These are phyloP conservation scores for Aspergillus cristatus DNA, from an alignment of 495 filamentous ascomycete genomes.

Conservation along the genomic window DNA sequence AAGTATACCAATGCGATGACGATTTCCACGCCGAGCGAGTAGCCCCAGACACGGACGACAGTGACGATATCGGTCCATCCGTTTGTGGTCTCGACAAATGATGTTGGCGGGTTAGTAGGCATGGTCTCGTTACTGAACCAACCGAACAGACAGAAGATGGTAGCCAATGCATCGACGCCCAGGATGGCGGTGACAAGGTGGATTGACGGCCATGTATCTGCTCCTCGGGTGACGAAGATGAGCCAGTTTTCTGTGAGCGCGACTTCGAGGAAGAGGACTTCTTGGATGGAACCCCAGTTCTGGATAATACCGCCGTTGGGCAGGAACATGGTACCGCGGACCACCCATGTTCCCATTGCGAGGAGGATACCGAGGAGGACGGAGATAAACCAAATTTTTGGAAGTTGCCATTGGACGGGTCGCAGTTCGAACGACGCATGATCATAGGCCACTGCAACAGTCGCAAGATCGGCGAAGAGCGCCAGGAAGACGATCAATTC, in stretches of 20 bases:
- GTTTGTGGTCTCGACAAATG: slow-evolving; percentile 41
- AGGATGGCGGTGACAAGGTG: slow-evolving; percentile 59
- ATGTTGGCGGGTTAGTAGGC: slow-evolving; percentile 28
- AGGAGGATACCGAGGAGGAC: slow-evolving; percentile 54
- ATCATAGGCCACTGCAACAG: slow-evolving; percentile 66
- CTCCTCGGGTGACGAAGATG: slow-evolving; percentile 65
- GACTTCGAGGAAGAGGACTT: slow-evolving; percentile 62
- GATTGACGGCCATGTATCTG: slow-evolving; percentile 56
- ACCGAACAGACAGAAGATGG: slow-evolving; percentile 63
- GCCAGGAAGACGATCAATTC: slow-evolving; percentile 65
- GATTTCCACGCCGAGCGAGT: slow-evolving; percentile 64
- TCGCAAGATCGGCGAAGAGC: slow-evolving; percentile 65
- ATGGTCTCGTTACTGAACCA: slow-evolving; percentile 51
- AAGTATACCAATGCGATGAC: slow-evolving; percentile 70
- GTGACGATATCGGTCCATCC: slow-evolving; percentile 68
- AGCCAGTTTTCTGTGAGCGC: slow-evolving; percentile 70
- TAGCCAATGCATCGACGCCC: slow-evolving; percentile 56
- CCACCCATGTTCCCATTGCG: slow-evolving; percentile 58
- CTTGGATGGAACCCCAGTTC: slow-evolving; percentile 60
- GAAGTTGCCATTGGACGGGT: slow-evolving; percentile 68
- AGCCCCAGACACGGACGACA: slow-evolving; percentile 68
- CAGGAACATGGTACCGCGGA: slow-evolving; percentile 56
- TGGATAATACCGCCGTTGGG: slow-evolving; percentile 59
- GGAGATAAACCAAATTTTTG: slow-evolving; percentile 69
- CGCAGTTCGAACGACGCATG: slow-evolving; percentile 60